Conservation (phyloP, 1,139 yeast genomes). For the Taphrina communis region DNA sequence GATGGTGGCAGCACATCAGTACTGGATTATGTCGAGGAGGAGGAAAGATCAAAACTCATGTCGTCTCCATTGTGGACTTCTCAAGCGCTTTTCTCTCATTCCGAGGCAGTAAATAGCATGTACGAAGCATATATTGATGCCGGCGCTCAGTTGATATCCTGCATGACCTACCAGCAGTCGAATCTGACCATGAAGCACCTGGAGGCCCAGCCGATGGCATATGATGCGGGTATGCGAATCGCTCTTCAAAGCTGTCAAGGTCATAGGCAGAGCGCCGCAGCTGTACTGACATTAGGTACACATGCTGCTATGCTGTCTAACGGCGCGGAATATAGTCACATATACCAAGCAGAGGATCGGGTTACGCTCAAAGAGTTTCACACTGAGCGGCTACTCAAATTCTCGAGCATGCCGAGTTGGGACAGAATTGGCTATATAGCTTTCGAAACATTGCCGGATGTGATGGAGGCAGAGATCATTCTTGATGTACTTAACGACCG, state of each 20-base stretch:
- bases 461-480: conserved; percentile 27
- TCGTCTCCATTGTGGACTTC: conserved; percentile 33
- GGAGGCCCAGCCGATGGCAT: conserved; percentile 5
- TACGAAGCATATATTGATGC: conserved; percentile 24
- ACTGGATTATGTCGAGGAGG: conserved; percentile 11
- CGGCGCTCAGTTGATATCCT: conserved; percentile 32
- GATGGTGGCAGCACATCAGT: conserved; percentile 40
- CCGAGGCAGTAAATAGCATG: conserved; percentile 19
- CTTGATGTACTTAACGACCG: conserved; percentile 19
- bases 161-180: conserved; percentile 41
- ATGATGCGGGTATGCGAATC: conserved; percentile 29
- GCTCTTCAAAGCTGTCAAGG: conserved; percentile 14
- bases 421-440: conserved; percentile 12
- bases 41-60: conserved; percentile 13
- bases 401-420: conserved; percentile 19
- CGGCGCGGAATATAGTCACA: conserved; percentile 29
- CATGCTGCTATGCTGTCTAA: conserved; percentile 39
- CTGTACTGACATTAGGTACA: conserved; percentile 34
- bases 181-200: conserved; percentile 29
- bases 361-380: conserved; percentile 17
- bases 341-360: not conserved
- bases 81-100: conserved; percentile 30
- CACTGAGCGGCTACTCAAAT: conserved; percentile 12
- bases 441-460: conserved; percentile 38
- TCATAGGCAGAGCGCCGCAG: not conserved